These are phyloP conservation scores for Leccinum solheimii DNA, from an alignment of 1,284 basidiomycete species.

Conservation along the genomic window DNA sequence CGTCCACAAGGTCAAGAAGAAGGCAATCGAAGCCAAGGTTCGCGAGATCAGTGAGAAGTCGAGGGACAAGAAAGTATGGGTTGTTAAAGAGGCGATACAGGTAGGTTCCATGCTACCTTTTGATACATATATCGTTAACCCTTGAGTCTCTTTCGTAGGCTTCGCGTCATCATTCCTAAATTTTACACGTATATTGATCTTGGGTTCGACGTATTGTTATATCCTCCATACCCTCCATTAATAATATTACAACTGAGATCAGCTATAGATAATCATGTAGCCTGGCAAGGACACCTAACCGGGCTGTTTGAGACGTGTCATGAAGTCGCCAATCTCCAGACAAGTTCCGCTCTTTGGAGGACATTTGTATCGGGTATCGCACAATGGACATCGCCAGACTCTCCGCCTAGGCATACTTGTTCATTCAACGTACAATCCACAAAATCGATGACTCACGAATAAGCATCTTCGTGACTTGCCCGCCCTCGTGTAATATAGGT, in stretches of 20 bases:
- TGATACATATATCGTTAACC: background rate
- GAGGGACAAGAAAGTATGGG: slow-evolving; percentile 68
- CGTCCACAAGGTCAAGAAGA: slow-evolving; percentile 72
- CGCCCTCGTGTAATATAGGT: slow-evolving; percentile 55
- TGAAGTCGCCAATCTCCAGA: slow-evolving; percentile 62
- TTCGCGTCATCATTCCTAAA: slow-evolving; percentile 12
- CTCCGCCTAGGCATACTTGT: slow-evolving; percentile 43
- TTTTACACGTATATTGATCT: slow-evolving; percentile 4
- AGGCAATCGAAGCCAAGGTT: slow-evolving; percentile 76
- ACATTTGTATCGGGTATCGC: slow-evolving; percentile 35
- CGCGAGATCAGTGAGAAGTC: slow-evolving; percentile 72
- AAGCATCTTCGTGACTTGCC: slow-evolving; percentile 57
- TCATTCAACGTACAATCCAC: background rate
- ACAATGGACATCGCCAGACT: slow-evolving; percentile 61
- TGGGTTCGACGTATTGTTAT: slow-evolving; percentile 9
- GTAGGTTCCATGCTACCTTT: slow-evolving; percentile 23
- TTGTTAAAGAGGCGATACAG: slow-evolving; percentile 51
- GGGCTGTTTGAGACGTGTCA: slow-evolving; percentile 31
- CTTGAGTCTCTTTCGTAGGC: slow-evolving; percentile 11
- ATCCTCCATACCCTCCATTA: slow-evolving; percentile 8
- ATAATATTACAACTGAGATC: slow-evolving; percentile 1
- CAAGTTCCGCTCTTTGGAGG: slow-evolving; percentile 39
- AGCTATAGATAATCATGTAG: background rate
- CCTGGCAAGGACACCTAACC: background rate
- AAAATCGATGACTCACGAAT: slow-evolving; percentile 49